A percentile compares a stretch with the other conserved stretches of the same genome.
Evolutionary conservation across 75 land plant genomes (phyloP).

Genomic region (Picea glauca): DNA sequence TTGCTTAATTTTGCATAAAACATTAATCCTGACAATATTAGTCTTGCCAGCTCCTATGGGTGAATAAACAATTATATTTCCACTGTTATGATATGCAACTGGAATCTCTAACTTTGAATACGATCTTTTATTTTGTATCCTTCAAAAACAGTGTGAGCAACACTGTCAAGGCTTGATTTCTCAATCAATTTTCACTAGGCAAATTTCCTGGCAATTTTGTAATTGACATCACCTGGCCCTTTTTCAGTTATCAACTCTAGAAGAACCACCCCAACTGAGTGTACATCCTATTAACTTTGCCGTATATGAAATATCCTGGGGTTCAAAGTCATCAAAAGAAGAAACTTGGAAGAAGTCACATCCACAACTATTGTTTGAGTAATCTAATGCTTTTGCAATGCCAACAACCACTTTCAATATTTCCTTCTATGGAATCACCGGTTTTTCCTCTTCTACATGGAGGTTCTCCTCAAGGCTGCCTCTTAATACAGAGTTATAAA

Average conservation of each 20-base stretch:
- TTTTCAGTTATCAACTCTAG: constrained; percentile 50
- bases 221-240: constrained; percentile 27
- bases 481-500: constrained; percentile 38
- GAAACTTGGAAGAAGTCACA: constrained; percentile 62
- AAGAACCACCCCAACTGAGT: constrained; percentile 56
- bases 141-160: constrained; percentile 91
- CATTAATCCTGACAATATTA: constrained; percentile 94
- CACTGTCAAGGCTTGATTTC: constrained; percentile 82
- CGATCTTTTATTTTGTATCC: constrained; percentile 91
- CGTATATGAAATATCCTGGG: constrained; percentile 53
- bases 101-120: constrained; percentile 91
- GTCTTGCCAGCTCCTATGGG: constrained; percentile 99
- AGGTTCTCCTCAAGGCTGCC: constrained; percentile 63
- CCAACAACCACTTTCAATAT: constrained; percentile 55
- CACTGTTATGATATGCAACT: constrained; percentile 71
- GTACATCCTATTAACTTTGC: constrained; percentile 53
- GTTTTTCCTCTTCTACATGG: constrained; percentile 23
- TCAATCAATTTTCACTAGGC: constrained; percentile 88
- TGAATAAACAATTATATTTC: constrained; percentile 97
- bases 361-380: constrained; percentile 46
- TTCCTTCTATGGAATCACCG: constrained; percentile 28
- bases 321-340: constrained; percentile 41
- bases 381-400: constrained; percentile 50
- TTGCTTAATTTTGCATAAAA: constrained; percentile 83
- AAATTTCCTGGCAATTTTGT: constrained; percentile 37